A percentile compares a stretch with the other conserved stretches of the same genome.
Conservation (phyloP, 2,329 filamentous ascomycete species). For the Verticillium albo-atrum region DNA sequence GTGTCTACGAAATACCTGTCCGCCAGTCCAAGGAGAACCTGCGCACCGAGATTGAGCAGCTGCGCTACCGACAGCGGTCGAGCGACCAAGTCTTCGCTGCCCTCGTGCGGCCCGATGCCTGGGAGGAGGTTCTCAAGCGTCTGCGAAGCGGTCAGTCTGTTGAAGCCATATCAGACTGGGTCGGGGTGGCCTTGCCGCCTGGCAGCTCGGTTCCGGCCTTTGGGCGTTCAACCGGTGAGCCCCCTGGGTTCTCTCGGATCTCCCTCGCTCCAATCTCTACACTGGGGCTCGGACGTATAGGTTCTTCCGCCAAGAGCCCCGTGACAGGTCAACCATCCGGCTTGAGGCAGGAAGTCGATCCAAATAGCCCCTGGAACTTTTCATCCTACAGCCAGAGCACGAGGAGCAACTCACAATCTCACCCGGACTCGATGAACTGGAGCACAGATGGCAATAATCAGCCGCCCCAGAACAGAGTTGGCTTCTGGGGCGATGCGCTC, state of each 20-base stretch:
- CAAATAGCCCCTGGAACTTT: constrained; percentile 44
- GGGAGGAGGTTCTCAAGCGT: constrained; percentile 50
- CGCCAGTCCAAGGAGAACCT: constrained; percentile 61
- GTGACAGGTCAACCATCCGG: constrained; percentile 22
- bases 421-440: constrained; percentile 43
- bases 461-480: constrained; percentile 41
- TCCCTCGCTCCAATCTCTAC: not conserved
- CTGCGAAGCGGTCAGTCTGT: constrained; percentile 50
- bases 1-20: constrained; percentile 58
- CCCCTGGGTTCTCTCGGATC: constrained; percentile 9
- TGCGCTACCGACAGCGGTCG: constrained; percentile 49
- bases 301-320: constrained; percentile 21
- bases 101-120: constrained; percentile 43
- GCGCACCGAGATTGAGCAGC: constrained; percentile 52
- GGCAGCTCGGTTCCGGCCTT: constrained; percentile 23
- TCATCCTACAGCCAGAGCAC: constrained; percentile 42
- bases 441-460: constrained; percentile 27
- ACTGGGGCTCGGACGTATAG: not conserved
- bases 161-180: constrained; percentile 52
- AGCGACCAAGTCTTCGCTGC: constrained; percentile 53
- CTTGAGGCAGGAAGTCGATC: constrained; percentile 33
- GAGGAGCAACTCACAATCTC: constrained; percentile 34
- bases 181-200: constrained; percentile 29
- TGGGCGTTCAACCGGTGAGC: constrained; percentile 15
- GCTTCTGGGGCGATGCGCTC: constrained; percentile 44